A percentile compares a stretch with the other conserved stretches of the same genome.
phyloP scores from a whole-genome alignment of 129 eudicot species.

The Oenanthe sinensis region DNA sequence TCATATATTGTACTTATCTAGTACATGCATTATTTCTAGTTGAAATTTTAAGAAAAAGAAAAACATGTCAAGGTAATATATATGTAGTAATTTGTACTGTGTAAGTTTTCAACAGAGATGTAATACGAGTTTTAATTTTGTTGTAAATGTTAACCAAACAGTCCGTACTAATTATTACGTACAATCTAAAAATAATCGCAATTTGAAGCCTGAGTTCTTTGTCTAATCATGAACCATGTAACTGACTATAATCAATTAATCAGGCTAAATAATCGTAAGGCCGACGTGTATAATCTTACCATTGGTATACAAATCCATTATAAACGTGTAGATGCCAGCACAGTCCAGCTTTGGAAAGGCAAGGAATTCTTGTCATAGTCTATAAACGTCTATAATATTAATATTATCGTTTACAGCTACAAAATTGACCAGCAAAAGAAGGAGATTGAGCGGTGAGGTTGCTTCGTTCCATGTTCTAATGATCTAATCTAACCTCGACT shows the following conservation, averaged over 20 bases:
- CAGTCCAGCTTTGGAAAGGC: background rate
- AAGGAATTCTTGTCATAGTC: background rate
- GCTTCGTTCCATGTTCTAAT: background rate
- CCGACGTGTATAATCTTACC: background rate
- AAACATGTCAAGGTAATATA: too few relatives aligned
- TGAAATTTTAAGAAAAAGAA: too few relatives aligned
- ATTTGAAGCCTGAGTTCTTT: too few relatives aligned
- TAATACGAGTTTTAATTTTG: too few relatives aligned
- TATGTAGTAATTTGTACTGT: too few relatives aligned
- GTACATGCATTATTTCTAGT: too few relatives aligned
- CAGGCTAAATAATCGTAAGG: background rate
- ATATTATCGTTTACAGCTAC: background rate
- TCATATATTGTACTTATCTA: too few relatives aligned
- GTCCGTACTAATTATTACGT: too few relatives aligned
- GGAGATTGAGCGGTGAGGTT: background rate
- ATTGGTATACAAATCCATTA: background rate
- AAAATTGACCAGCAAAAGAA: background rate
- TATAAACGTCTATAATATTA: background rate
- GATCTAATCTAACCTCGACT: background rate
- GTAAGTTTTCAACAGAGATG: too few relatives aligned
- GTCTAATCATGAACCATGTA: too few relatives aligned
- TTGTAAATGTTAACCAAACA: too few relatives aligned
- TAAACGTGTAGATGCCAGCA: background rate
- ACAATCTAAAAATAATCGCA: too few relatives aligned
- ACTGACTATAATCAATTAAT: background rate